Evolutionary conservation across 495 filamentous ascomycete genomes (phyloP), one percentile per base, ranked within the genome.

Genomic region (Parmelia sp.): DNA sequence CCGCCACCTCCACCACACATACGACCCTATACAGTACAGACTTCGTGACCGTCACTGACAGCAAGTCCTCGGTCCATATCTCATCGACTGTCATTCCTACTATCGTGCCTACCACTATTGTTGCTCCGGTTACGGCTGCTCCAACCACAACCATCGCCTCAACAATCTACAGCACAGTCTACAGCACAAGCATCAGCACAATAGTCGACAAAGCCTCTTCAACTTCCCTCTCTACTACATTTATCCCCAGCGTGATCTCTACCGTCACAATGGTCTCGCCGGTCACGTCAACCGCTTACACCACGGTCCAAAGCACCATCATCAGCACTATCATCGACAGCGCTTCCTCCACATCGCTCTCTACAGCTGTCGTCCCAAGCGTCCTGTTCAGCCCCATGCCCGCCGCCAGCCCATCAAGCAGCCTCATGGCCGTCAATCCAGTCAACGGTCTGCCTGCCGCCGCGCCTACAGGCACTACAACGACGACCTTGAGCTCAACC

Each of bases 301-400:
- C 92, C 53, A 97, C 97, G 75, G 93, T 93, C 67, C 90, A 90
- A 45, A 97, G 97, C 80, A 92, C 96, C 76, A 90, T 90, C 58
- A 88, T 96, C 55, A 92, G 93, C 11, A 84, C 81, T 67, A 82
- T 80, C 0, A 80, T 87, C 1, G 75, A 88, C 19, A 86, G 83
- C 0, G 82, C 85, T 63, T 76, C 47, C 10, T 64, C 61, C 8
- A 60, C 71, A 6, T 66, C 72, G 10, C 71, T 66, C 7, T 60
- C 56, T 9, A 61, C 69, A 25, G 59, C 69, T 5, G 60, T 71
- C 23, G 40, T 71, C 23, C 83, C 90, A 3, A 71, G 74, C 10
- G 85, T 96, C 31, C 79, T 83, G 63, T 96, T 97, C 90, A 75
- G 92, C 19, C 93, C 91, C 36, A 84, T 86, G 10, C 89, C 96